Conservation (phyloP, 2,329 filamentous ascomycete species). For the Juglanconis juglandina region DNA sequence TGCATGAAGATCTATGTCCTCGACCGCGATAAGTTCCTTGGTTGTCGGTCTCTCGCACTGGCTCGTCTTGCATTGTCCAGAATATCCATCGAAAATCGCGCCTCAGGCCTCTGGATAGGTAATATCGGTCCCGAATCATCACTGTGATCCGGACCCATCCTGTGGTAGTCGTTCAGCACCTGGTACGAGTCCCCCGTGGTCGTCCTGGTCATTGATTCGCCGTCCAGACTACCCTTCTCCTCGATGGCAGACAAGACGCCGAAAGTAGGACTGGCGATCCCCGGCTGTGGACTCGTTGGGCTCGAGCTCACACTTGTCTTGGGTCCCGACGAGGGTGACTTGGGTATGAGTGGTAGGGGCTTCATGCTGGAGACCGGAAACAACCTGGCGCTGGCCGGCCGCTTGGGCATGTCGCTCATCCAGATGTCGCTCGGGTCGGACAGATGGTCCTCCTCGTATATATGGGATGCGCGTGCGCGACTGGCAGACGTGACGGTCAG, state of each 20-base stretch:
- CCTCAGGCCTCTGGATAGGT: constrained; percentile 13
- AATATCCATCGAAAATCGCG: constrained; percentile 8
- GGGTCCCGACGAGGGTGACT: not conserved
- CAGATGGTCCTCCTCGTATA: not conserved
- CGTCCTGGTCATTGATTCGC: not conserved
- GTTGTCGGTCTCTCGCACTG: not conserved
- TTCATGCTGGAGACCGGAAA: constrained; percentile 7
- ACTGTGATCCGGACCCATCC: constrained; percentile 11
- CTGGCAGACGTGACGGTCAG: constrained; percentile 13
- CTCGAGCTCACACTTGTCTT: not conserved
- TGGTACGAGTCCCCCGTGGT: constrained; percentile 10
- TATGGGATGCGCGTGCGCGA: not conserved
- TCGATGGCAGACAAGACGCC: not conserved
- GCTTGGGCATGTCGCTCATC: constrained; percentile 4
- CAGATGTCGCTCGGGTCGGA: constrained; percentile 11
- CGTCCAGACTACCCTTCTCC: constrained; percentile 3
- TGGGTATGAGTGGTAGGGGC: not conserved
- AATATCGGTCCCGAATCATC: constrained; percentile 17
- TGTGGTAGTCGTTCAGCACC: constrained; percentile 1
- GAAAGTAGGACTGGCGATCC: not conserved
- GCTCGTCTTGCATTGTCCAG: not conserved
- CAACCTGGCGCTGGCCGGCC: not conserved
- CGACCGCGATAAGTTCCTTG: constrained; percentile 1
- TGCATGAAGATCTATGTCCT: not conserved
- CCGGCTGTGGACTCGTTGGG: not conserved